Percentiles rank a stretch among this genome's conserved stretches.
phyloP scores from a whole-genome alignment of 2,329 filamentous ascomycete species.

The Hymenoscyphus repandus region DNA sequence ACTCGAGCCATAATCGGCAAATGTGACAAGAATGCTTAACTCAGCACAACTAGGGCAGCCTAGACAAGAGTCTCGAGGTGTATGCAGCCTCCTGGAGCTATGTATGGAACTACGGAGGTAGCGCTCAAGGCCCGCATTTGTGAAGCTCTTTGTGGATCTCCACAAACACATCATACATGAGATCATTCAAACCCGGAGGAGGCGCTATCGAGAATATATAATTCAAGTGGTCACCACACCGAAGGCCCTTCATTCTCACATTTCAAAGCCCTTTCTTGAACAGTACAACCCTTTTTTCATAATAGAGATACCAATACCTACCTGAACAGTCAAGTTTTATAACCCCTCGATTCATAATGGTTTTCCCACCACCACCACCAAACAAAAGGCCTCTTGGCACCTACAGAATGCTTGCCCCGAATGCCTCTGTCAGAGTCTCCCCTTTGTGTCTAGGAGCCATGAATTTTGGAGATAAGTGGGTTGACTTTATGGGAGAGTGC shows the following conservation, averaged over 20 bases:
- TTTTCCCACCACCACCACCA: slow-evolving; percentile 15
- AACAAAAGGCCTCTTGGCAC: slow-evolving; percentile 57
- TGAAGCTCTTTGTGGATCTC: too few relatives aligned
- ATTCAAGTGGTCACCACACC: background rate
- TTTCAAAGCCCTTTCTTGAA: background rate
- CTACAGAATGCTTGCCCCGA: slow-evolving; percentile 62
- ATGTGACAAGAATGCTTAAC: too few relatives aligned
- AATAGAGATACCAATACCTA: too few relatives aligned
- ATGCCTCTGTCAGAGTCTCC: slow-evolving; percentile 60
- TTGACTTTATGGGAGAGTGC: slow-evolving; percentile 56
- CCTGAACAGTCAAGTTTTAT: too few relatives aligned
- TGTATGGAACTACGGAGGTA: too few relatives aligned
- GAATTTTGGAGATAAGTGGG: slow-evolving; percentile 58
- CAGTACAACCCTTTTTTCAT: too few relatives aligned
- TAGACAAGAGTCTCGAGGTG: too few relatives aligned
- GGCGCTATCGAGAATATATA: background rate
- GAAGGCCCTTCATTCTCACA: background rate
- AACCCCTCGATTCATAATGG: slow-evolving; percentile 12
- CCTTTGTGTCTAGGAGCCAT: slow-evolving; percentile 61
- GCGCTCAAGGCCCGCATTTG: too few relatives aligned
- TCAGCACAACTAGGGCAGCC: too few relatives aligned
- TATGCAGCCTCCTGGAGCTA: too few relatives aligned
- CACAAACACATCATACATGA: background rate
- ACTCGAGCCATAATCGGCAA: too few relatives aligned
- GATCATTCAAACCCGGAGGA: background rate